Base-by-base conservation (phyloP, 257 asterid species). In the Henckelia pumila region DNA sequence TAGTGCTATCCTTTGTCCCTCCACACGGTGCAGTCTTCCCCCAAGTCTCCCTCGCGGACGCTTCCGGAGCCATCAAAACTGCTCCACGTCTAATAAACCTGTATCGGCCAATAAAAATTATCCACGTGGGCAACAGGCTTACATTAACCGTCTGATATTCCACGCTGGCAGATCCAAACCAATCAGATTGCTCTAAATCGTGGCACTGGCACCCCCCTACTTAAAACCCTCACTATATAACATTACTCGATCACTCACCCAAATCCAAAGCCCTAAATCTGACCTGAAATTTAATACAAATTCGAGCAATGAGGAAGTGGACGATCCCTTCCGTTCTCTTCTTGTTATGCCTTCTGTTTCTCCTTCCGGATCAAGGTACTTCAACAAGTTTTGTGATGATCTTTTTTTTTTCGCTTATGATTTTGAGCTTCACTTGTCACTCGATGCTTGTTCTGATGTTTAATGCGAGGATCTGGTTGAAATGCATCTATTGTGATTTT, bases 281-380 rank as follows among this genome's bases (percentile, higher is more conserved):
- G 40, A 61, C 59, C 59, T 17, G 24, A 57, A 28, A 16, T n/a
- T 64, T 35, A 26, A 61, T 20, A 17, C 69, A 49, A 47, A 59
- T 47, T 63, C 21, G 28, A 52, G 37, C 72, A 21, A 89, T 91
- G 97, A 81, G 84, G 86, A 91, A 86, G 96, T 88, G 97, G 96
- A 86, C 92, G 85, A 67, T 80, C 40, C 78, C 95, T 52, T 76
- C 91, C 79, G 77, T 85, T 58, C 77, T 91, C 22, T 85, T 91
- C 63, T 69, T 91, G 8, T 16, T 91, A 5, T 91, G 91, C 75
- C 88, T 91, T 25, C 78, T 91, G 64, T 85, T 78, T 58, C 85
- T 88, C 30, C 83, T 86, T n/a, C 97, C 97, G 10, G 95, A 91
- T 83, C 97, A 88, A 85, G 96, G 97, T 87, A 63, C 11, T 0